phyloP scores from a whole-genome alignment of 2,329 filamentous ascomycete genomes.

The Metarhizium rileyi region DNA sequence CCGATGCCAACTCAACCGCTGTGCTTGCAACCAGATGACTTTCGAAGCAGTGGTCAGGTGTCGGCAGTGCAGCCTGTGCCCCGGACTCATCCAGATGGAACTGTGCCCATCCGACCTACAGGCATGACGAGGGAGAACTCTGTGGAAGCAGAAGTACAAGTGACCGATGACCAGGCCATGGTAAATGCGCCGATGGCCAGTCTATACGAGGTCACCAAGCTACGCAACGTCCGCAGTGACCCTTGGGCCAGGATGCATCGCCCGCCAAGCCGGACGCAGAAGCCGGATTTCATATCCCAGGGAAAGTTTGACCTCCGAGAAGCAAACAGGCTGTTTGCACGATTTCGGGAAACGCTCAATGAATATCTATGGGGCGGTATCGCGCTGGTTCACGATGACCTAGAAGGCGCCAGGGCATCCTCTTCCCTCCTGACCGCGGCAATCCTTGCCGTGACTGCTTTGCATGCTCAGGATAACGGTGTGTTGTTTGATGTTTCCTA shows the following conservation, averaged over 20 bases:
- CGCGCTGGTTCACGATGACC: conserved; percentile 18
- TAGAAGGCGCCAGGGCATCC: conserved; percentile 18
- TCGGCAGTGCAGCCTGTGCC: neutral
- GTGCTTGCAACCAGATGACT: neutral
- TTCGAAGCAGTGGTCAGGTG: neutral
- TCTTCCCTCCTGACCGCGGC: conserved; percentile 20
- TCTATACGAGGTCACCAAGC: conserved; percentile 22
- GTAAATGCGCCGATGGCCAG: conserved; percentile 23
- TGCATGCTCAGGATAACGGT: conserved; percentile 24
- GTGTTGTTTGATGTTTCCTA: conserved; percentile 46
- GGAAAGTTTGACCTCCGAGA: conserved; percentile 17
- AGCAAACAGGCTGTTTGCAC: conserved; percentile 19
- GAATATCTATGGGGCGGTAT: conserved; percentile 24
- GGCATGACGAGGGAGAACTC: conserved; percentile 25
- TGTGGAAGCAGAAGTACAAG: conserved; percentile 13
- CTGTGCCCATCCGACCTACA: conserved; percentile 8
- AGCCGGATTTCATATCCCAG: conserved; percentile 20
- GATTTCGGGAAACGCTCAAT: conserved; percentile 20
- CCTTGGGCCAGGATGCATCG: conserved; percentile 13
- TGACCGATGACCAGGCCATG: conserved; percentile 17
- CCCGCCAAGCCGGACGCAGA: conserved; percentile 6
- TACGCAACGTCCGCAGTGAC: conserved; percentile 23
- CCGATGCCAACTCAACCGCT: neutral
- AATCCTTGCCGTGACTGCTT: conserved; percentile 23
- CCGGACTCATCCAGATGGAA: neutral